phyloP scores from a whole-genome alignment of 73 alveolate species.

The Tetrahymena malaccensis region DNA sequence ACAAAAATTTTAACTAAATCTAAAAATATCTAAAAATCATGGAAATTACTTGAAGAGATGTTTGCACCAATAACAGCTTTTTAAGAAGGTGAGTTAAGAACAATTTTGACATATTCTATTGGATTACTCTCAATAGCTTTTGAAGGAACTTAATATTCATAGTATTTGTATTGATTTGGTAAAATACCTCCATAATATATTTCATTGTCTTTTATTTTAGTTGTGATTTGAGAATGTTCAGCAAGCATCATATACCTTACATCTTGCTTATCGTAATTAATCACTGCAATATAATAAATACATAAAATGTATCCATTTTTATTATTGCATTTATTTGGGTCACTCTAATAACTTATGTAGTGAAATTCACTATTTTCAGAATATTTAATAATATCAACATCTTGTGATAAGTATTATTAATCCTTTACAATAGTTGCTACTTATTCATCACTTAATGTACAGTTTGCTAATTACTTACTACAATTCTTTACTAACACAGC shows the following conservation, averaged over 20 bases:
- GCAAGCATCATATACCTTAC: background rate
- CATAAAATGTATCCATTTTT: background rate
- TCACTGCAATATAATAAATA: background rate
- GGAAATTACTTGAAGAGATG: background rate
- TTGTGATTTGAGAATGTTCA: background rate
- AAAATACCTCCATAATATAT: background rate
- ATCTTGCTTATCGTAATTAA: background rate
- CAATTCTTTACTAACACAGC: background rate
- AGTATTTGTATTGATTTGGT: background rate
- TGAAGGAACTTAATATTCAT: background rate
- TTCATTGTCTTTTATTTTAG: background rate
- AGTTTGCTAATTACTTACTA: background rate
- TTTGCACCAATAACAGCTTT: background rate
- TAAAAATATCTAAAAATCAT: background rate
- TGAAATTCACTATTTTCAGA: background rate
- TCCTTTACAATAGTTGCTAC: background rate
- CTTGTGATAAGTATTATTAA: background rate
- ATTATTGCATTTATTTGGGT: background rate
- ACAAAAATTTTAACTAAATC: too few relatives aligned
- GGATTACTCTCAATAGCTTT: background rate
- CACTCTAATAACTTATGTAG: background rate
- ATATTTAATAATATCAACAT: background rate
- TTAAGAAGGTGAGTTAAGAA: background rate
- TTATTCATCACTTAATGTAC: background rate
- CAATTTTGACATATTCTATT: background rate